Base-by-base conservation (phyloP, 352 stramenopile genomes). In the Phytophthora lateralis region DNA sequence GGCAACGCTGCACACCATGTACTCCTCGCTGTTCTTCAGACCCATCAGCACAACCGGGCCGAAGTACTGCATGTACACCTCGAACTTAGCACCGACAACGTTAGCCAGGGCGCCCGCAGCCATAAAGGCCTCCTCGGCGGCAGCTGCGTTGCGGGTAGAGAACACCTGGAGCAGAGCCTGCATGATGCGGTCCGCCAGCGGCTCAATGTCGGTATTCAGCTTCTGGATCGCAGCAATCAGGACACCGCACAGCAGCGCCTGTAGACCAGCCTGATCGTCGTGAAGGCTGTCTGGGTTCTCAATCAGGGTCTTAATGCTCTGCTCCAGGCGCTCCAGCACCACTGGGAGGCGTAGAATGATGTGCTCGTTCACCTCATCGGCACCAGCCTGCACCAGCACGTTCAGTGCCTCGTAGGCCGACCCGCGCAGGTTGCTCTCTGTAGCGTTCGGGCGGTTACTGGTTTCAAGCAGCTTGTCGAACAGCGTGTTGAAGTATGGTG, bases 121-220 rank as follows among this genome's bases (percentile, higher is more conserved):
- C 78, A 98, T 96, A 60, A 99, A 98, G 27, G 95, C 95, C 75
- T 99, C 97, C 66, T 99, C 96, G 41, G 98, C 95, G 58, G 91
- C 95, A 38, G 89, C 89, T 26, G 95, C 90, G 69, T 98, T 97
- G 55, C 95, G 91, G 1, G 81, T 97, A 66, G 92, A 89, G 55
- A 99, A 96, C 2, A 98, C 96, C 69, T 98, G 83, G 34, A 99
- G 74, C n/a, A 99, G 76, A 34, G 95, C 88, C 49, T 93, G 82
- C 95, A 99, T 98, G 55, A 98, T 98, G 39, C 83, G 83, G 61
- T 99, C 96, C 0, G 91, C 82, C 38, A 95, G 82, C 6, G 90
- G 85, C 12, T 82, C 63, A 45, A 99, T 90, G 29, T 96, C 84
- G 6, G 81, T 70, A 44, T 92, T 88, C 44, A 98, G 66, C 69